Percentiles rank a stretch among this genome's conserved stretches.
These are phyloP conservation scores for Penicillium aurantiogriseum DNA, from an alignment of 2,329 filamentous ascomycete genomes.

Conservation along the genomic window DNA sequence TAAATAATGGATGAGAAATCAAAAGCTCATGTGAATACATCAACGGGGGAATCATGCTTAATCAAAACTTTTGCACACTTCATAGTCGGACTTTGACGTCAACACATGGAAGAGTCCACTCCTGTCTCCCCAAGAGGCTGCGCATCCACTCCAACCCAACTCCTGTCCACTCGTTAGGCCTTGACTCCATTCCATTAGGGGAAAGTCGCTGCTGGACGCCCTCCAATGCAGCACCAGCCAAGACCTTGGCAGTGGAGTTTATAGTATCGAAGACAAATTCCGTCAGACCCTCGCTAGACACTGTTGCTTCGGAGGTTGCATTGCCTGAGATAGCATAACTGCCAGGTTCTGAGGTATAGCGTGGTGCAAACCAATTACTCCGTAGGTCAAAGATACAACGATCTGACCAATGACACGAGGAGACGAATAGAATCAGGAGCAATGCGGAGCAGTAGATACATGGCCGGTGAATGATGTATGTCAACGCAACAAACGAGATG, in stretches of 20 bases:
- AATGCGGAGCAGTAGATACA: slow-evolving; percentile 98
- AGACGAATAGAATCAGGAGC: slow-evolving; percentile 89
- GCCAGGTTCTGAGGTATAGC: slow-evolving; percentile 47
- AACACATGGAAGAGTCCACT: slow-evolving; percentile 89
- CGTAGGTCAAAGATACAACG: slow-evolving; percentile 90
- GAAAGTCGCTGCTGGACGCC: slow-evolving; percentile 49
- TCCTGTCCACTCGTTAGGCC: slow-evolving; percentile 67
- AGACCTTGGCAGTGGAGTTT: slow-evolving; percentile 67
- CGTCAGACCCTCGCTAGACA: slow-evolving; percentile 34
- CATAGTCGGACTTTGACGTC: slow-evolving; percentile 79
- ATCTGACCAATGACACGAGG: slow-evolving; percentile 85
- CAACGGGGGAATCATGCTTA: not conserved
- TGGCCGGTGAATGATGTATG: slow-evolving; percentile 92
- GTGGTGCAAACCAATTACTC: slow-evolving; percentile 91
- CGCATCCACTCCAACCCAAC: slow-evolving; percentile 83
- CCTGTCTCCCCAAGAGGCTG: slow-evolving; percentile 73
- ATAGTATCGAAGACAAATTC: slow-evolving; percentile 49
- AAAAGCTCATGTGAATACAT: not conserved
- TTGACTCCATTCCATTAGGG: slow-evolving; percentile 30
- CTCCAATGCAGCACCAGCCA: slow-evolving; percentile 67
- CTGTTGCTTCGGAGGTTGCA: slow-evolving; percentile 19
- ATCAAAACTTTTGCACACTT: slow-evolving; percentile 18
- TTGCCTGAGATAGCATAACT: slow-evolving; percentile 13
- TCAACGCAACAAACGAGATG: slow-evolving; percentile 84
- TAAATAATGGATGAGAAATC: not conserved